Conservation (phyloP, 225 moss, liverwort and hornwort genomes). For the Polytrichum commune region DNA sequence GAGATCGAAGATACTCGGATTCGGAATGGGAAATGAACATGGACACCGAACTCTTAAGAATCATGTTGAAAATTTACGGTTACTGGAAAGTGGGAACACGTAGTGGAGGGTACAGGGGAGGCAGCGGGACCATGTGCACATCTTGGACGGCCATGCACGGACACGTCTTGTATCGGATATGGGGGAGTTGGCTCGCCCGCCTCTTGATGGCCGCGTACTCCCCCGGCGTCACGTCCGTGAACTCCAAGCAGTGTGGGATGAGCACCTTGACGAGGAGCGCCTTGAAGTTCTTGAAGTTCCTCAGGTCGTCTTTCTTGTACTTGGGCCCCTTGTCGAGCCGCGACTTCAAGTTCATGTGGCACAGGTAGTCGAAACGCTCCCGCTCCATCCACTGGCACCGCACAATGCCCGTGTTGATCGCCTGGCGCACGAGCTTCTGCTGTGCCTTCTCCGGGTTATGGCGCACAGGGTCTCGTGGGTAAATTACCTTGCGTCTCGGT, state of each 20-base stretch:
- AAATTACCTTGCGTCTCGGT: not conserved
- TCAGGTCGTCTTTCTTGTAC: not conserved
- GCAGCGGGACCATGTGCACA: not conserved
- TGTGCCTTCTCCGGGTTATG: slow-evolving; percentile 4
- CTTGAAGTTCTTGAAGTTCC: not conserved
- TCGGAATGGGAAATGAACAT: too few relatives aligned
- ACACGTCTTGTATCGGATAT: not conserved
- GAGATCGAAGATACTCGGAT: too few relatives aligned
- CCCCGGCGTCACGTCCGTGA: not conserved
- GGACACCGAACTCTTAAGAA: too few relatives aligned
- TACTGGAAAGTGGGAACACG: slow-evolving; percentile 8
- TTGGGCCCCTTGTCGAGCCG: slow-evolving; percentile 3
- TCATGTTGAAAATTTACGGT: not conserved
- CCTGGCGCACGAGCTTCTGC: slow-evolving; percentile 1
- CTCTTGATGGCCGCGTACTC: not conserved
- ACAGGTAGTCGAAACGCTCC: not conserved
- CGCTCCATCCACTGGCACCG: slow-evolving; percentile 3
- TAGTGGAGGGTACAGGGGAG: slow-evolving; percentile 4
- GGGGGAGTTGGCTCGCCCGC: not conserved
- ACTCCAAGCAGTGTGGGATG: slow-evolving; percentile 3
- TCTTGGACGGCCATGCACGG: not conserved
- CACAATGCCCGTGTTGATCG: not conserved
- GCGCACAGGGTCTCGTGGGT: slow-evolving; percentile 1
- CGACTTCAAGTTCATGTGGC: not conserved
- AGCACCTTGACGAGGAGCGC: not conserved